A percentile compares a stretch with the other conserved stretches of the same genome.
Evolutionary conservation across 768 basidiomycete genomes (phyloP).

Genomic region (Tylopilus plumbeoviolaceoides): DNA sequence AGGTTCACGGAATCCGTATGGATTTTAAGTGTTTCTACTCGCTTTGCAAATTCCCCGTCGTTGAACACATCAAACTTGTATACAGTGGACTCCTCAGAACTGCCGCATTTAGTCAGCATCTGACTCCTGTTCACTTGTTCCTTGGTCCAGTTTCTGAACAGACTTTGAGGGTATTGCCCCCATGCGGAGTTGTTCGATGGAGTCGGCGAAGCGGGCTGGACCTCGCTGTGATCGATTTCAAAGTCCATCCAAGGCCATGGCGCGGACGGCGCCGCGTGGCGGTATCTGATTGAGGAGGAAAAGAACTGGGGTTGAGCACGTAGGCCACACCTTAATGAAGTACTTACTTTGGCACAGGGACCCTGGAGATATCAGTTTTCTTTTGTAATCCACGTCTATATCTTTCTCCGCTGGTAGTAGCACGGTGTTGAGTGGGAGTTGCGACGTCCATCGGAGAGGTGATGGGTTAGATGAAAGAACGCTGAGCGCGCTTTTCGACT

Average conservation of each 20-base stretch:
- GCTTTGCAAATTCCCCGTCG: constrained; percentile 17
- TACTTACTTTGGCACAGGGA: constrained; percentile 23
- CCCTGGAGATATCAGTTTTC: constrained; percentile 4
- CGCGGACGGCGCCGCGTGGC: constrained; percentile 36
- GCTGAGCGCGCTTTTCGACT: too few species aligned
- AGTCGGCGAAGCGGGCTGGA: not conserved
- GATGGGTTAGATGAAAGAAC: not conserved
- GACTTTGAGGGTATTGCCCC: constrained; percentile 45
- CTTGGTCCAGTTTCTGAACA: constrained; percentile 52
- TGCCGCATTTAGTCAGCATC: constrained; percentile 26
- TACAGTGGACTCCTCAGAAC: constrained; percentile 14
- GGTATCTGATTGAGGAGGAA: constrained; percentile 15
- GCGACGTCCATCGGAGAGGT: constrained; percentile 6
- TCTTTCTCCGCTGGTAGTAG: not conserved
- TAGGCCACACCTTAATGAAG: not conserved
- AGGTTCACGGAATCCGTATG: constrained; percentile 10
- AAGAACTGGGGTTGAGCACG: not conserved
- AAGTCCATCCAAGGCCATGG: constrained; percentile 41
- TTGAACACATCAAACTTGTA: constrained; percentile 17
- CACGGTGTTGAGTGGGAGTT: not conserved
- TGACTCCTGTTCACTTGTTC: constrained; percentile 37
- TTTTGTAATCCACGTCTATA: not conserved
- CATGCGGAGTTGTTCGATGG: constrained; percentile 15
- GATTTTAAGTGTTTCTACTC: constrained; percentile 7
- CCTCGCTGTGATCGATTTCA: constrained; percentile 12